Evolutionary conservation across 352 stramenopile species (phyloP).

Genomic region (Globisporangium recalcitrans): DNA sequence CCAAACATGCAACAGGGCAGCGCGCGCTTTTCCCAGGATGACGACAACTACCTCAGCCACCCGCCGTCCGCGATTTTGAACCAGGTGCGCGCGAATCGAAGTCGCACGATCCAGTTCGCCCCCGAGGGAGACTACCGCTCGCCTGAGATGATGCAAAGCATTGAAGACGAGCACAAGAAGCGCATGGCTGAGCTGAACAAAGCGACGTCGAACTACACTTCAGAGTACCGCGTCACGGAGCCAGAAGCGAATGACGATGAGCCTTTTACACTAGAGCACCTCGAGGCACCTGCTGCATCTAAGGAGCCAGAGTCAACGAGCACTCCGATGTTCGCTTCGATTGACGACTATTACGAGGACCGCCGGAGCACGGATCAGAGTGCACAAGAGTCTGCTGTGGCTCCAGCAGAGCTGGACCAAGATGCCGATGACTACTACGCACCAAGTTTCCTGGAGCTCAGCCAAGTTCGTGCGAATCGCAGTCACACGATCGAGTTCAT

Average conservation of each 20-base stretch:
- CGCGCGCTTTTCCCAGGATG: conserved; percentile 11
- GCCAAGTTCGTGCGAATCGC: conserved; percentile 15
- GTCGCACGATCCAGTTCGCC: conserved; percentile 32
- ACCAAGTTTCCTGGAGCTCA: conserved; percentile 13
- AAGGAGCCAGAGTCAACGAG: not conserved
- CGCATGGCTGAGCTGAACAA: conserved; percentile 32
- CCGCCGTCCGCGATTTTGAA: conserved; percentile 39
- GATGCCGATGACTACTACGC: conserved; percentile 13
- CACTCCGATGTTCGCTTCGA: not conserved
- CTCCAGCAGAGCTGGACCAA: not conserved
- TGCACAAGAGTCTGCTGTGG: not conserved
- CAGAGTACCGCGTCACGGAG: conserved; percentile 7
- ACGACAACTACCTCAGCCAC: conserved; percentile 22
- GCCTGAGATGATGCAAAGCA: conserved; percentile 25
- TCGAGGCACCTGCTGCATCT: conserved; percentile 4
- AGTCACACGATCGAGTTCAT: conserved; percentile 23
- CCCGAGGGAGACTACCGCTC: conserved; percentile 29
- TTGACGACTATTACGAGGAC: not conserved
- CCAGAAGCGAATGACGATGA: conserved; percentile 14
- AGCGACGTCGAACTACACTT: conserved; percentile 9
- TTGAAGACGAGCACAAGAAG: conserved; percentile 40
- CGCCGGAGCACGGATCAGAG: not conserved
- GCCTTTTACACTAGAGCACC: conserved; percentile 16
- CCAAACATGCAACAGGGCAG: not conserved
- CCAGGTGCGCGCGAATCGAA: conserved; percentile 42